phyloP scores from a whole-genome alignment of 2,329 filamentous ascomycete species.

The Sphaerulina populicola region DNA sequence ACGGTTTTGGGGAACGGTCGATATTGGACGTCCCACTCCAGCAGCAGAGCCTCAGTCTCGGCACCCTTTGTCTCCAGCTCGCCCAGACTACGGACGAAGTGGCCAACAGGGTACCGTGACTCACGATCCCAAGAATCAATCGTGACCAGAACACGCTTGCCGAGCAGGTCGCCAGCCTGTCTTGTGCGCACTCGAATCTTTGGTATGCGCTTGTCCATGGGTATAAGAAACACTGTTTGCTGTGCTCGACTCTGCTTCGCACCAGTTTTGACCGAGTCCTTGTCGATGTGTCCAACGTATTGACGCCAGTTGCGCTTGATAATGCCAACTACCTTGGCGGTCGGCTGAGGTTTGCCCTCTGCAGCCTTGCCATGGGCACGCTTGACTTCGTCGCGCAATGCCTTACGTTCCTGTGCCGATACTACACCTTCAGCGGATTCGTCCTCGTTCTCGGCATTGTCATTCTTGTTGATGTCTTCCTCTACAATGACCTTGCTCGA shows the following conservation, averaged over 20 bases:
- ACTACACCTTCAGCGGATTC: slow-evolving; percentile 66
- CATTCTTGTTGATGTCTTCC: slow-evolving; percentile 81
- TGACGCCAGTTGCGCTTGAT: slow-evolving; percentile 96
- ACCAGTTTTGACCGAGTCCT: slow-evolving; percentile 67
- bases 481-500: slow-evolving; percentile 95
- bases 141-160: slow-evolving; percentile 83
- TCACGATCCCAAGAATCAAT: slow-evolving; percentile 95
- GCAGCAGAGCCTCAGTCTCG: slow-evolving; percentile 85
- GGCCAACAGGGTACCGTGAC: slow-evolving; percentile 82
- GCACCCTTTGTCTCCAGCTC: slow-evolving; percentile 95
- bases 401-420: slow-evolving; percentile 77
- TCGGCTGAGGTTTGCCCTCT: slow-evolving; percentile 77
- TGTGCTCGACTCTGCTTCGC: slow-evolving; percentile 71
- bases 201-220: slow-evolving; percentile 96
- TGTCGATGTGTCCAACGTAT: slow-evolving; percentile 92
- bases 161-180: slow-evolving; percentile 78
- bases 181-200: slow-evolving; percentile 91
- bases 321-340: slow-evolving; percentile 82
- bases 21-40: slow-evolving; percentile 97
- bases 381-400: slow-evolving; percentile 84
- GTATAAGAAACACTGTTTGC: slow-evolving; percentile 87
- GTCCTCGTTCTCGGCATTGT: slow-evolving; percentile 81
- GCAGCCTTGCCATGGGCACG: slow-evolving; percentile 67
- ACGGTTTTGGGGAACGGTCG: slow-evolving; percentile 93
- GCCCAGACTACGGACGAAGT: slow-evolving; percentile 86